Conservation (phyloP, 805 yeast genomes). For the Blastobotrys muscicola region DNA sequence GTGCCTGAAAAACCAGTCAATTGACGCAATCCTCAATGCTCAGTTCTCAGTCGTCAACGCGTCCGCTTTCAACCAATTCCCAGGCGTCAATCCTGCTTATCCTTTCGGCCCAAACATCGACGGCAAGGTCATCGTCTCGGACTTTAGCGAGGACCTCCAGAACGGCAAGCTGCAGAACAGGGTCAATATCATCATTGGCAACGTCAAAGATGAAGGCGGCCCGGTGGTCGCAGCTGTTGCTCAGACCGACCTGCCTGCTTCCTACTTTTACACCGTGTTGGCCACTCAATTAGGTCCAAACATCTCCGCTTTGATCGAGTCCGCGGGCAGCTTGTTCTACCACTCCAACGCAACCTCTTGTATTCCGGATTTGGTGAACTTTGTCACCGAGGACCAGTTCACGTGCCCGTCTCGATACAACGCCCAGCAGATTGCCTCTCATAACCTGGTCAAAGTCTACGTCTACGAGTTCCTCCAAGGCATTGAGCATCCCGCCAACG, state of each 20-base stretch:
- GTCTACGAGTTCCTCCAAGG: conserved; percentile 21
- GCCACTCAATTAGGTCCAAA: neutral
- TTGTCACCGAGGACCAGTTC: conserved; percentile 19
- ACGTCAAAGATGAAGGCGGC: conserved; percentile 19
- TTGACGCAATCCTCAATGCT: conserved; percentile 7
- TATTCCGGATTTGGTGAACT: conserved; percentile 3
- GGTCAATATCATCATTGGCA: conserved; percentile 21
- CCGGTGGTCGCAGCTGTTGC: conserved; percentile 6
- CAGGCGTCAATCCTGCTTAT: conserved; percentile 12
- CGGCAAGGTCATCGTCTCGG: conserved; percentile 8
- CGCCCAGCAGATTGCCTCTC: conserved; percentile 3
- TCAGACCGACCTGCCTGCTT: neutral
- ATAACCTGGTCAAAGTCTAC: conserved; percentile 10
- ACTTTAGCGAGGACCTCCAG: conserved; percentile 11
- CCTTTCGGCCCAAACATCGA: conserved; percentile 24
- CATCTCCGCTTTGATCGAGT: neutral
- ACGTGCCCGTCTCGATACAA: conserved; percentile 18
- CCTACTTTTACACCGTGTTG: neutral
- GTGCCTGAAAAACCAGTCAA: conserved; percentile 8
- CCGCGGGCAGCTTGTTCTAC: neutral
- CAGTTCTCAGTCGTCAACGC: conserved; percentile 3
- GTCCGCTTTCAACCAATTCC: neutral
- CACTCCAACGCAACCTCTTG: neutral
- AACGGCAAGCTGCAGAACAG: conserved; percentile 11
- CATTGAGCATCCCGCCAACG: conserved; percentile 17